These are phyloP conservation scores for Pelargonium fulgidum DNA, from an alignment of 441 rosid species.

Conservation along the genomic window DNA sequence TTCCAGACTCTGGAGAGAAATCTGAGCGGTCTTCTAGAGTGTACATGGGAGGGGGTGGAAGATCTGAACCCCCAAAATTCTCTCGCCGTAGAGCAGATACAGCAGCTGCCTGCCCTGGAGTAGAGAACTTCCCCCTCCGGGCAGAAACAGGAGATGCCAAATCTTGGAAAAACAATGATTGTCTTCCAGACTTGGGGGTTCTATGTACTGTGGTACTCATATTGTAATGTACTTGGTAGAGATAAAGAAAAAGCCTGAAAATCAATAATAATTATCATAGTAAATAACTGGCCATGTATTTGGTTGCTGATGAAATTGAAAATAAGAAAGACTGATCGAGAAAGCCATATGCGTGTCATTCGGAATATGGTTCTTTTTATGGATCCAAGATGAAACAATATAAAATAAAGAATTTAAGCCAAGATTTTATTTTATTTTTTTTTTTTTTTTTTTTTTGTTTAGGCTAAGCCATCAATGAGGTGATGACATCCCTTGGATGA, in stretches of 20 bases:
- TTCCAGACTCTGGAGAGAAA: constrained; percentile 82
- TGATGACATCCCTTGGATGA: no score
- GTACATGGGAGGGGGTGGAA: constrained; percentile 88
- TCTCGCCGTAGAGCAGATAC: constrained; percentile 94
- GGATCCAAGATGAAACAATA: neutral
- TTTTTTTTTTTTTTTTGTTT: no score
- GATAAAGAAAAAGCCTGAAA: neutral
- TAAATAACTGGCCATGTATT: neutral
- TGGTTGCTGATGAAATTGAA: neutral
- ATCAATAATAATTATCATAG: neutral
- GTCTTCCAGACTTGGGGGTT: constrained; percentile 78
- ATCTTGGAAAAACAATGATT: constrained; percentile 75
- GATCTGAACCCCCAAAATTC: constrained; percentile 70
- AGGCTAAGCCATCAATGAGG: no score
- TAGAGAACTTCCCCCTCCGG: constrained; percentile 64
- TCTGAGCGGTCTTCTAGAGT: constrained; percentile 82
- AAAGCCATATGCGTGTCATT: neutral
- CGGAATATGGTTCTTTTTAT: neutral
- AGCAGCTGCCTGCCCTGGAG: constrained; percentile 75
- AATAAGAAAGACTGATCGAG: neutral
- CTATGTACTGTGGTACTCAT: constrained; percentile 56
- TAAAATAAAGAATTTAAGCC: neutral
- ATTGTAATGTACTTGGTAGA: constrained; percentile 4
- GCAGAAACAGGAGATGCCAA: constrained; percentile 76
- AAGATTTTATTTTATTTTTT: no score